Evolutionary conservation across 177 flowering plant genomes (phyloP).

Genomic region (Vitis hybrid): DNA sequence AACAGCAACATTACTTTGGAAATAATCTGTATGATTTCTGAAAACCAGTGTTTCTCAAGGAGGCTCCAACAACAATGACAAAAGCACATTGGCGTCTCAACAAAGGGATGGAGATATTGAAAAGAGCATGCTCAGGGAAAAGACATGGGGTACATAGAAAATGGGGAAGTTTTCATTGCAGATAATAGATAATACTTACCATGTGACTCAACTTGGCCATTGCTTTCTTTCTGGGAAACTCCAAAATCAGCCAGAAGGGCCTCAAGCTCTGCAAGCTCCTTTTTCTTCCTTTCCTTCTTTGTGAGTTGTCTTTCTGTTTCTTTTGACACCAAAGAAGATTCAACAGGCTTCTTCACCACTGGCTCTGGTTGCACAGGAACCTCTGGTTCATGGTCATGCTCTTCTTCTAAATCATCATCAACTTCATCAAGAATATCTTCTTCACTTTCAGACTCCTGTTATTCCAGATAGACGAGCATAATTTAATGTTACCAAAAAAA

Average conservation of each 20-base stretch:
- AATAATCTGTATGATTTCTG: too few relatives aligned
- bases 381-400: constrained; percentile 74
- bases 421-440: constrained; percentile 78
- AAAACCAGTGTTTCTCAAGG: too few relatives aligned
- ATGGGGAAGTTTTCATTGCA: not conserved
- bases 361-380: constrained; percentile 38
- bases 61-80: too few relatives aligned
- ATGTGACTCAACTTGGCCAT: constrained; percentile 41
- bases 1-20: too few relatives aligned
- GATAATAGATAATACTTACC: constrained; percentile 34
- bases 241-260: constrained; percentile 84
- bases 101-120: not conserved
- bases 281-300: constrained; percentile 85
- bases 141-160: not conserved
- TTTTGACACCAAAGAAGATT: constrained; percentile 44
- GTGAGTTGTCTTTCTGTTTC: constrained; percentile 91
- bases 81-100: not conserved
- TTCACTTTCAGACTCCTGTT: constrained; percentile 90
- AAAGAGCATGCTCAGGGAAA: not conserved
- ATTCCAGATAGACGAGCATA: not conserved
- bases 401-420: constrained; percentile 82
- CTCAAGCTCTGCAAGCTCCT: constrained; percentile 88
- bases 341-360: constrained; percentile 39
- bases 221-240: constrained; percentile 38
- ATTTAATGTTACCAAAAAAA: not conserved